phyloP scores from a whole-genome alignment of 805 yeast genomes.

The Starmerella cellae region DNA sequence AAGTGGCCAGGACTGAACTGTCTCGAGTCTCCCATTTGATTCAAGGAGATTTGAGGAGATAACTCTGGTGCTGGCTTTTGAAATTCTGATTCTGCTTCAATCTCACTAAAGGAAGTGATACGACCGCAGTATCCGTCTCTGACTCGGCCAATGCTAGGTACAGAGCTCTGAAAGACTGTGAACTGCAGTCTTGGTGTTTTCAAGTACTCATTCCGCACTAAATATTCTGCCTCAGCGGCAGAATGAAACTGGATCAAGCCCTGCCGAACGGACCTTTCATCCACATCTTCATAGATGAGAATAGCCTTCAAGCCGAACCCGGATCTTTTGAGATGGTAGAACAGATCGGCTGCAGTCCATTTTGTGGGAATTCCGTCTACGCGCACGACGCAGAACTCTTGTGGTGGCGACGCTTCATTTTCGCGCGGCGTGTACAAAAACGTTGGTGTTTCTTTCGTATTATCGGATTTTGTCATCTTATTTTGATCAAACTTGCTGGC shows the following conservation, averaged over 20 bases:
- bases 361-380: constrained; percentile 13
- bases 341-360: constrained; percentile 14
- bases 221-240: not conserved
- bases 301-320: constrained; percentile 7
- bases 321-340: constrained; percentile 1
- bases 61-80: too few species aligned
- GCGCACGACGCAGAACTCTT: constrained; percentile 18
- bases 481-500: not conserved
- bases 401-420: too few species aligned
- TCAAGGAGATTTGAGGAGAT: too few species aligned
- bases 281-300: constrained; percentile 15
- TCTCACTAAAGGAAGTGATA: constrained; percentile 9
- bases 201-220: not conserved
- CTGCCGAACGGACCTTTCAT: constrained; percentile 9
- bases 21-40: too few species aligned
- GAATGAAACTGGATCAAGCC: constrained; percentile 12
- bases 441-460: too few species aligned
- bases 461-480: too few species aligned
- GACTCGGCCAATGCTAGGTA: constrained; percentile 10
- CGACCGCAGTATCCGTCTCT: constrained; percentile 11
- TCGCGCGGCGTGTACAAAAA: too few species aligned
- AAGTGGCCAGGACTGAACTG: too few species aligned
- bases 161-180: constrained; percentile 5
- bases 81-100: too few species aligned
- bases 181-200: constrained; percentile 2